phyloP scores from a whole-genome alignment of 345 rosid species.

The Melastoma malabathricum region DNA sequence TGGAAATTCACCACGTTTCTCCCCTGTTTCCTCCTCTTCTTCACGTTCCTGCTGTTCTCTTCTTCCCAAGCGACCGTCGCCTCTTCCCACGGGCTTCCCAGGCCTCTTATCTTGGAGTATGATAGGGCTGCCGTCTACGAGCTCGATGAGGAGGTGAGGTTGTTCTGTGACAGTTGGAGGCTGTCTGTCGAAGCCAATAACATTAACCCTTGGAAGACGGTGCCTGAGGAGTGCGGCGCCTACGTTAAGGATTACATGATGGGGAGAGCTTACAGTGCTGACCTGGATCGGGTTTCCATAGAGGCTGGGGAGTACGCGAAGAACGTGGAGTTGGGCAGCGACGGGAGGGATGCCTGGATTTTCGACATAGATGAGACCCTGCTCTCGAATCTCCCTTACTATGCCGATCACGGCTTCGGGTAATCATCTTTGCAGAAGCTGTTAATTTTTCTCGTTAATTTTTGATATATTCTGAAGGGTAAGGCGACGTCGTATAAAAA shows the following conservation, averaged over 20 bases:
- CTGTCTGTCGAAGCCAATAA: conserved; percentile 74
- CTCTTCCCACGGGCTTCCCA: conserved; percentile 22
- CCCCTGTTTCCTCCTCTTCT: conserved; percentile 18
- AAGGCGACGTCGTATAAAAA: not conserved
- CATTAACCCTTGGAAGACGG: conserved; percentile 65
- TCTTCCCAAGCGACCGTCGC: conserved; percentile 21
- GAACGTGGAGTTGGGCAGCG: conserved; percentile 33
- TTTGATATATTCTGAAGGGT: not conserved
- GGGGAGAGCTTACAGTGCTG: conserved; percentile 51
- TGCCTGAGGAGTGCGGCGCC: conserved; percentile 55
- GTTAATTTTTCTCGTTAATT: not conserved
- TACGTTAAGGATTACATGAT: conserved; percentile 53
- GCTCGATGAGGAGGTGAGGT: conserved; percentile 28
- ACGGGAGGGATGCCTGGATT: conserved; percentile 76
- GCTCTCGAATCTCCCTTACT: conserved; percentile 84
- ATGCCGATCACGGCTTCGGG: conserved; percentile 70
- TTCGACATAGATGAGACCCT: conserved; percentile 89
- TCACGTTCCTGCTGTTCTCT: conserved; percentile 17
- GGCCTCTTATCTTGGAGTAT: conserved; percentile 51
- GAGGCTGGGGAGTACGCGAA: conserved; percentile 54
- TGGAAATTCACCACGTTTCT: not conserved
- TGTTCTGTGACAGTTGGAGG: conserved; percentile 86
- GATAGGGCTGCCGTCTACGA: conserved; percentile 21
- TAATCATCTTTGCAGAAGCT: conserved; percentile 7
- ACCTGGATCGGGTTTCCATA: conserved; percentile 45